A percentile compares a stretch with the other conserved stretches of the same genome.
Conservation (phyloP, 768 basidiomycete species). For the Coprinopsis cinerea region DNA sequence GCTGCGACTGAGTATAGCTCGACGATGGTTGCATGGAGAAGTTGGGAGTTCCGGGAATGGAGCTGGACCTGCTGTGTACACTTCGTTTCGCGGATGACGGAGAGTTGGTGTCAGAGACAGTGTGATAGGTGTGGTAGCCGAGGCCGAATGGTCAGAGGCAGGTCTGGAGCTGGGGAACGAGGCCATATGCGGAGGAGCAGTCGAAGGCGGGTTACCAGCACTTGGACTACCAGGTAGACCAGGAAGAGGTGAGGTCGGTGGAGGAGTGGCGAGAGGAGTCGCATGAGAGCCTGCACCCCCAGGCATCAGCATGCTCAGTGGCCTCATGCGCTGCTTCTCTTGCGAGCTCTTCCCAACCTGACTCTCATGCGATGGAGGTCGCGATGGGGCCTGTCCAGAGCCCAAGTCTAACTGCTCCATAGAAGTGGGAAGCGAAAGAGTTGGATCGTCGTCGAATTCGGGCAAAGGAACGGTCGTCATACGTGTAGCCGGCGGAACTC, state of each 20-base stretch:
- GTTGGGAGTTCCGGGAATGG: slow-evolving; percentile 4
- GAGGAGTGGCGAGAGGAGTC: slow-evolving; percentile 9
- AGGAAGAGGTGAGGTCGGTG: slow-evolving; percentile 7
- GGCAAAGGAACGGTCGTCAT: slow-evolving; percentile 30
- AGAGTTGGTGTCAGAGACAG: neutral
- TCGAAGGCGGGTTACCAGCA: neutral
- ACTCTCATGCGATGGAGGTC: neutral
- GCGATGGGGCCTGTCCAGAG: slow-evolving; percentile 4
- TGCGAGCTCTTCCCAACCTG: slow-evolving; percentile 3
- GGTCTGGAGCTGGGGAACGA: neutral
- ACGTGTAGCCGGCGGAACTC: slow-evolving; percentile 24
- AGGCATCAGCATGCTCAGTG: neutral
- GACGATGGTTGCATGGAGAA: slow-evolving; percentile 5
- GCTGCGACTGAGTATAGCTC: slow-evolving; percentile 11
- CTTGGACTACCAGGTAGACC: neutral
- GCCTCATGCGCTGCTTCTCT: slow-evolving; percentile 5
- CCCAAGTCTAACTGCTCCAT: slow-evolving; percentile 10
- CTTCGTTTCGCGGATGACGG: neutral
- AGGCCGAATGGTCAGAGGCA: neutral
- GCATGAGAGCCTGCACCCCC: neutral
- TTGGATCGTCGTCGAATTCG: slow-evolving; percentile 17
- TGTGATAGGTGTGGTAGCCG: neutral
- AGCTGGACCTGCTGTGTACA: neutral
- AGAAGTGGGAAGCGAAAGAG: slow-evolving; percentile 11
- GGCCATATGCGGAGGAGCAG: slow-evolving; percentile 6